Base-by-base conservation (phyloP, 352 stramenopile genomes). In the Pythium graminicola region DNA sequence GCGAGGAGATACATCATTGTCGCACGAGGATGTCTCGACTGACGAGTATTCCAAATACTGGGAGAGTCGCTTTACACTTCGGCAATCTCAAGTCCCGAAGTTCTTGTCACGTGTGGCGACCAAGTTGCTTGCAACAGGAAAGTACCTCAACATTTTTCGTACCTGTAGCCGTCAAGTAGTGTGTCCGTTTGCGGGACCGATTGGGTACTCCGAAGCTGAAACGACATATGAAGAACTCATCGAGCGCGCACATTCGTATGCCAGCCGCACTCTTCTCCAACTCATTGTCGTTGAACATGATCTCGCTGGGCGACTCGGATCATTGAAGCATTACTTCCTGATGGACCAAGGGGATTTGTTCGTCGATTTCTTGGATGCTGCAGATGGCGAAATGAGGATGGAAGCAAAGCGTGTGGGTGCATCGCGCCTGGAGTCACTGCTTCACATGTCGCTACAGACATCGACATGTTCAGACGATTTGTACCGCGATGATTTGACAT, bases 291-390 rank as follows among this genome's bases (percentile, higher is more conserved):
- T 81, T 4, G 84, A 95, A 32, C 79, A 93, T 33, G 79, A 95
- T 50, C 53, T 96, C 6, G 65, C 79, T 40, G 79, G 81, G 35
- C 78, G 85, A 4, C 48, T 96, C 10, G 58, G 69, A 19, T 95
- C 93, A 14, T 72, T 99, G 54, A 98, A 98, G 61, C 94, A 97
- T 52, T 99, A 98, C 69, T 99, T 99, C 47, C 69, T 99, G 6
- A 91, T 99, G 67, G 95, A 99, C 57, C 95, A 99, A 65, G 97
- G 97, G 24, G 96, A 99, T 57, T 98, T 99, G 54, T 97, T 99
- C 51, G 87, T 98, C 13, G 88, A 99, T 56, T 99, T 99, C 67
- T 89, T 99, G 64, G 94, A 99, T 59, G 73, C 90, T 4, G 96
- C 96, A 0, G 94, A 98, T 62, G 76, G 82, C 31, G 96, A 99